Base-by-base conservation (phyloP, 371 early-diverging fungal genomes). In the Thermomucor indicae-seudaticae region DNA sequence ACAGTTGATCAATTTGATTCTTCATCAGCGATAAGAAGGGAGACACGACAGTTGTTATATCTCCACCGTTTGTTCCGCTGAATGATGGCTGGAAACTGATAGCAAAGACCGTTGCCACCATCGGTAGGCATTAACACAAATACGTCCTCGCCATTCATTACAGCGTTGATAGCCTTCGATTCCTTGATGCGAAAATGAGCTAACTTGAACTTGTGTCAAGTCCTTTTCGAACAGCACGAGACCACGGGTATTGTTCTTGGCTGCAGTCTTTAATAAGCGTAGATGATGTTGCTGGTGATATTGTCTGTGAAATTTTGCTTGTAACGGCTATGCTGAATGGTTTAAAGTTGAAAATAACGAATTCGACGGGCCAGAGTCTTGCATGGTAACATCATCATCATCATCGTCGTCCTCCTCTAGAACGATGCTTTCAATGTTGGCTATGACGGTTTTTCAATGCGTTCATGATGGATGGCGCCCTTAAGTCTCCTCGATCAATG, bases 111-210 rank as follows among this genome's bases (percentile, higher is more conserved):
- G 68, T 99, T 99, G 6, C 99, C 99, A 0, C 99, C 99, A 30
- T 99, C 99, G 1, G 99, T 99, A 1, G 99, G 99, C 99, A 99
- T 99, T 32, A 99, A 67, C 30, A 99, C 95, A 85, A 99, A 99
- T 0, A 92, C 88, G 59, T 99, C 98, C 38, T 88, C 79, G 1
- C 94, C 92, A 1, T 74, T 56, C 6, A 99, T 67, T 1, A 92
- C 88, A 0, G 93, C 88, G 56, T 95, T 90, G 65, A 99, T 95
- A 3, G 97, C 95, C 40, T 92, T 92, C 6, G 91, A 70, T 65
- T 99, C 99, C 59, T 98, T 95, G 3, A 78, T 74, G 27, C 99
- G 84, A 57, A 99, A 99, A 1, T 79, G 72, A 19, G 82, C 60
- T 34, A 99, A 71, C 20, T 81, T 78, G 60, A 99, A 99, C 0